Evolutionary conservation across 306 rosid species (phyloP).

Genomic region (cucumber (Cucumis sativus)): Cucumber_9930_V3 NC_026657.2:25653501-25654000

Average conservation of each 20-base stretch:
- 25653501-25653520: slow-evolving; percentile 95
- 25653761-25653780: not conserved
- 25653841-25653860: not conserved
- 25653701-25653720: slow-evolving; percentile 28
- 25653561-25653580: slow-evolving; percentile 86
- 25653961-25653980: not conserved
- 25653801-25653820: not conserved
- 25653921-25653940: not conserved
- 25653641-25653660: slow-evolving; percentile 74
- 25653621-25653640: slow-evolving; percentile 76
- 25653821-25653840: not conserved
- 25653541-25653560: slow-evolving; percentile 94
- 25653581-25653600: slow-evolving; percentile 78
- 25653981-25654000: not conserved
- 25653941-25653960: not conserved
- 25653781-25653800: not conserved
- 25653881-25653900: not conserved
- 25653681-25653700: slow-evolving; percentile 31
- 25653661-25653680: slow-evolving; percentile 72
- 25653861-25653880: not conserved
- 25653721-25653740: slow-evolving; percentile 23
- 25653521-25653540: slow-evolving; percentile 95
- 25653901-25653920: not conserved
- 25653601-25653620: slow-evolving; percentile 63
- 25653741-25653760: not conserved